Percentiles rank a stretch among this genome's conserved stretches.
These are phyloP conservation scores for Chlorella variabilis DNA, from an alignment of 163 green algal genomes.

Conservation along the genomic window DNA sequence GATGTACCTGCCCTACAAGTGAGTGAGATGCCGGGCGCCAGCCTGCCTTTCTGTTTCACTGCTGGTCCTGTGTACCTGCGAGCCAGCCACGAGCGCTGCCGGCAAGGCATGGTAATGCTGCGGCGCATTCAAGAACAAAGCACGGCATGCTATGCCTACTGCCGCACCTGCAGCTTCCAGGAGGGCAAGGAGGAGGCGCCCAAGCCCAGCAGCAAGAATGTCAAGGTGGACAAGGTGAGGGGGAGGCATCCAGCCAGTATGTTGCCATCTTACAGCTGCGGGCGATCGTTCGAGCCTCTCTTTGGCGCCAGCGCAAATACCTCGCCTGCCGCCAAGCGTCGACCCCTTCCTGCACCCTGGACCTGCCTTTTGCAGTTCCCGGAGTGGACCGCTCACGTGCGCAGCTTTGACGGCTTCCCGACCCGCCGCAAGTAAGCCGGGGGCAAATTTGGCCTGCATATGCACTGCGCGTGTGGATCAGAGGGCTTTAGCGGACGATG, in stretches of 20 bases:
- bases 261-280: not conserved
- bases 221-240: slow-evolving; percentile 6
- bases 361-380: slow-evolving; percentile 16
- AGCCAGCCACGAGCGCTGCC: no score
- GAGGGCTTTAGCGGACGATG: not conserved
- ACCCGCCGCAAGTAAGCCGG: slow-evolving; percentile 1
- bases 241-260: no score
- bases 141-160: not conserved
- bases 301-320: not conserved
- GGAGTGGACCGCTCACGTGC: slow-evolving; percentile 5
- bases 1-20: slow-evolving; percentile 6
- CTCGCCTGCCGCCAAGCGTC: not conserved
- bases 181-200: slow-evolving; percentile 13
- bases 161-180: not conserved
- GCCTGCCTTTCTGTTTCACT: no score
- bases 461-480: no score
- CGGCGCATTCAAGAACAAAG: no score
- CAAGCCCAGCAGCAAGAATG: slow-evolving; percentile 1
- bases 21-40: no score
- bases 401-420: slow-evolving; percentile 9
- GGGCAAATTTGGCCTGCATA: not conserved
- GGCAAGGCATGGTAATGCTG: no score
- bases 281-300: no score
- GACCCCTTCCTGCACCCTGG: not conserved
- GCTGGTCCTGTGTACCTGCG: no score